Percentiles rank a stretch among this genome's conserved stretches.
These are phyloP conservation scores for Phytophthora macrochlamydospora DNA, from an alignment of 352 stramenopile species.

Conservation along the genomic window DNA sequence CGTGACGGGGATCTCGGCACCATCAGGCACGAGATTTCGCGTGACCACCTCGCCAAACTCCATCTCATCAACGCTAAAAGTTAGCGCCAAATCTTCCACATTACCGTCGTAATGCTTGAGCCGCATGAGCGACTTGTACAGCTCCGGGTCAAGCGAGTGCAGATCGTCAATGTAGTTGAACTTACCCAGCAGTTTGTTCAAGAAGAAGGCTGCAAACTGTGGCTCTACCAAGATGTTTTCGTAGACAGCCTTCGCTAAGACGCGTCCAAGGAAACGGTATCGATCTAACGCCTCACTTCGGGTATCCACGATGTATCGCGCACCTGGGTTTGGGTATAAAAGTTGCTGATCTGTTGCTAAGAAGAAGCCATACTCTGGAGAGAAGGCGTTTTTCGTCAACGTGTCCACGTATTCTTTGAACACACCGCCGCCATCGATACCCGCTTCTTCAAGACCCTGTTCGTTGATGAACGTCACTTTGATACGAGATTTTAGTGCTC, in stretches of 20 bases:
- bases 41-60: conserved; percentile 74
- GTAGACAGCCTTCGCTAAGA: conserved; percentile 96
- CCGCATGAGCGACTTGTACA: conserved; percentile 97
- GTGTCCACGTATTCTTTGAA: conserved; percentile 98
- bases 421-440: conserved; percentile 97
- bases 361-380: conserved; percentile 84
- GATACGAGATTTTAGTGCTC: conserved; percentile 86
- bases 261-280: conserved; percentile 95
- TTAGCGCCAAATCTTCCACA: conserved; percentile 92
- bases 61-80: conserved; percentile 90
- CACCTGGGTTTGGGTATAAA: conserved; percentile 95
- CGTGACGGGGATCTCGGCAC: conserved; percentile 89
- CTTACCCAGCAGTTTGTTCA: conserved; percentile 94
- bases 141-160: conserved; percentile 91
- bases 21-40: conserved; percentile 84
- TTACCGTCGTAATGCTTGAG: conserved; percentile 95
- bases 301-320: conserved; percentile 68
- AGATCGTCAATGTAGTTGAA: conserved; percentile 93
- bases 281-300: conserved; percentile 87
- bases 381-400: conserved; percentile 92
- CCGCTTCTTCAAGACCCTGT: conserved; percentile 93
- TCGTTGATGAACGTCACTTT: conserved; percentile 95
- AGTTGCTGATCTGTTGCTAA: conserved; percentile 76
- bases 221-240: conserved; percentile 97
- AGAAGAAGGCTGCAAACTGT: conserved; percentile 97